These are phyloP conservation scores for Paecilomyces dactylethromorphus DNA, from an alignment of 2,329 filamentous ascomycete species.

Conservation along the genomic window DNA sequence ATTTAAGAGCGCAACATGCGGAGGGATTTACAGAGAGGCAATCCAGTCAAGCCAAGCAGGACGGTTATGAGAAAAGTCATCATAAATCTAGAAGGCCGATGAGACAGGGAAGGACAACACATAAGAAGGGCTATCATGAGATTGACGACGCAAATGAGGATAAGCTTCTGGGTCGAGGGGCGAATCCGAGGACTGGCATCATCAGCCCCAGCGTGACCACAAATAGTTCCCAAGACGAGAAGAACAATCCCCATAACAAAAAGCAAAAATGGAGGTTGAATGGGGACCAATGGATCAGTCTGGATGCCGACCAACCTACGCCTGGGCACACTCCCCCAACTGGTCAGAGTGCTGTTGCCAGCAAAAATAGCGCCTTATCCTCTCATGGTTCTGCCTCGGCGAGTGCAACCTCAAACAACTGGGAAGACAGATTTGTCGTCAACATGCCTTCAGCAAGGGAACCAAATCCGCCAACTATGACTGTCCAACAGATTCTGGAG, in stretches of 20 bases:
- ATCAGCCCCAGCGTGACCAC: conserved; percentile 26
- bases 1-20: conserved; percentile 1
- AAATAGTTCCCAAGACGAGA: conserved; percentile 9
- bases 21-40: conserved; percentile 1
- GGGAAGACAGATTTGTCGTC: conserved; percentile 37
- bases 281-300: conserved; percentile 29
- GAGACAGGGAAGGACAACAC: neutral
- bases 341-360: neutral
- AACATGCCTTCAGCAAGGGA: conserved; percentile 38
- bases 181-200: conserved; percentile 30
- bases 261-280: conserved; percentile 25
- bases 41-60: neutral
- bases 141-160: conserved; percentile 24
- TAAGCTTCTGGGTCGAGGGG: conserved; percentile 23
- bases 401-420: conserved; percentile 24
- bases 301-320: conserved; percentile 18
- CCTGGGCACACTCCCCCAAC: conserved; percentile 6
- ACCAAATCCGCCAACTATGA: conserved; percentile 35
- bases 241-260: conserved; percentile 5
- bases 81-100: neutral
- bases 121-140: conserved; percentile 2
- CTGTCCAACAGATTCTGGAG: conserved; percentile 29
- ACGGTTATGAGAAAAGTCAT: neutral
- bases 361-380: neutral
- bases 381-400: conserved; percentile 24